Evolutionary conservation across 2,329 filamentous ascomycete species (phyloP).

Genomic region (Periconia digitata): DNA sequence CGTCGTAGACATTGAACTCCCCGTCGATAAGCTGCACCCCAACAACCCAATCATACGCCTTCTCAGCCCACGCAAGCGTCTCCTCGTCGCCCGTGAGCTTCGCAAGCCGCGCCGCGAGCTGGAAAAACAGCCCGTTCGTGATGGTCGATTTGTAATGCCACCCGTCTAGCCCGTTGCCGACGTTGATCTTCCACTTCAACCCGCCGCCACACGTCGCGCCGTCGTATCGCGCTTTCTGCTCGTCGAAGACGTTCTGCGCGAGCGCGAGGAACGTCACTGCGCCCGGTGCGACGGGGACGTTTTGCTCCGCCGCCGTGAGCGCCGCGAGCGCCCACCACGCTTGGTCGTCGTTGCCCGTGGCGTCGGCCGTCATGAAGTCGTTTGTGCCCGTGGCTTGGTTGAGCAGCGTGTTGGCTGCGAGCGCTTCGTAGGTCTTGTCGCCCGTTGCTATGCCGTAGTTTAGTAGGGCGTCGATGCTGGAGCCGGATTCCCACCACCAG

Average conservation of each 20-base stretch:
- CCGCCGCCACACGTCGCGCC: conserved; percentile 67
- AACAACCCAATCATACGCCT: conserved; percentile 59
- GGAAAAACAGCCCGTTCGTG: conserved; percentile 77
- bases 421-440: conserved; percentile 43
- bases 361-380: conserved; percentile 44
- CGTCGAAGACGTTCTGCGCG: conserved; percentile 70
- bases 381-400: conserved; percentile 26
- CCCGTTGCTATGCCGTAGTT: conserved; percentile 47
- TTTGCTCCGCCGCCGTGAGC: conserved; percentile 66
- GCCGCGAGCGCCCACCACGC: conserved; percentile 71
- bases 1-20: conserved; percentile 56
- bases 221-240: conserved; percentile 70
- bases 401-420: conserved; percentile 28
- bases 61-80: conserved; percentile 61
- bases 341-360: conserved; percentile 69
- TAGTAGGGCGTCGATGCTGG: conserved; percentile 25
- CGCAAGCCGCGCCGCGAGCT: conserved; percentile 73
- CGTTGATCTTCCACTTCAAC: conserved; percentile 71
- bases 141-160: conserved; percentile 80
- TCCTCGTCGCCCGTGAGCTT: conserved; percentile 61
- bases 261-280: conserved; percentile 63
- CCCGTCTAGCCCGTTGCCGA: conserved; percentile 64
- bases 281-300: conserved; percentile 57
- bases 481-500: conserved; percentile 38
- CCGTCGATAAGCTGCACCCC: conserved; percentile 52